Base-by-base conservation (phyloP, 2,329 filamentous ascomycete species). In the Dothideomycetes sp. region DNA sequence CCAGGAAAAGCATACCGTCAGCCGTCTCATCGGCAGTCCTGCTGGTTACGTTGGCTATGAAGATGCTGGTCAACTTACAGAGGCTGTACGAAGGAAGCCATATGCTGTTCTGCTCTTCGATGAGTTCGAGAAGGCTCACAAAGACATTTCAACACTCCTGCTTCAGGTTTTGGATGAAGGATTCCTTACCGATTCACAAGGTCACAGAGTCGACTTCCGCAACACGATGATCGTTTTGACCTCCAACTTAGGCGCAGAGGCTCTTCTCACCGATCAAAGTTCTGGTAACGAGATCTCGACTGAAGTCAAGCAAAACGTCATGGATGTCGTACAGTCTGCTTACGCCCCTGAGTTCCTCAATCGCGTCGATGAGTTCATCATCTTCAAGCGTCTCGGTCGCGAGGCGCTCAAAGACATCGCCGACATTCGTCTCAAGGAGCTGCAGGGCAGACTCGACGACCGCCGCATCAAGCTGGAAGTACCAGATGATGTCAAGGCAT, bases 191-290 rank as follows among this genome's bases (percentile, higher is more conserved):
- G 91, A 96, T 58, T 80, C 86, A 0, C 89, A 96, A 64, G 91
- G 91, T 22, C 88, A 94, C 68, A 94, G 91, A 62, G 82, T 98
- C 45, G 91, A 96, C 59, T 96, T 96, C 70, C 76, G 84, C 46
- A 96, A 95, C 63, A 95, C 89, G 6, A 83, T 96, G 54, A 95
- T 96, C 51, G 89, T 96, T 2, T 73, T 98, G 42, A 96, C 91
- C 0, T 94, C 87, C 25, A 98, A 98, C 59, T 74, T 98, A 2
- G 91, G 91, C 27, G 88, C 91, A 11, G 78, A 94, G 43, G 89
- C 94, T 35, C 80, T 98, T 9, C 83, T 95, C 13, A 78, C 52
- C 4, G 57, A 59, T 25, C 52, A 55, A 11, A 55, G 47, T 41
- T 40, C 46, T 10, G 49, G 48, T 15, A 46, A 46, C 24, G 58